phyloP scores from a whole-genome alignment of 2,329 filamentous ascomycete species.

The Ilyonectria mors-panacis region DNA sequence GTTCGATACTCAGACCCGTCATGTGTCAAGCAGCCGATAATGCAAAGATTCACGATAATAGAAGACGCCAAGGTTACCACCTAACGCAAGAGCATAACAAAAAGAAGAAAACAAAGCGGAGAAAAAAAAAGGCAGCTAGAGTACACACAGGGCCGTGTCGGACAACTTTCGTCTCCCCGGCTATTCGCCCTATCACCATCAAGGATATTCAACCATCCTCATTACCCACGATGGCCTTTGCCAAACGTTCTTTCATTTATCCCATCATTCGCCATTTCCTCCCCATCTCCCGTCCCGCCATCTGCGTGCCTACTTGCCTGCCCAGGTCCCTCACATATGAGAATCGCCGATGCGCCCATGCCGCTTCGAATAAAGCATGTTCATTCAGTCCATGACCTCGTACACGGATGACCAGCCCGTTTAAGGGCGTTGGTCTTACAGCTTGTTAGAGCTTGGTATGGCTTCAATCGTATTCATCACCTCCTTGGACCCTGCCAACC shows the following conservation, averaged over 20 bases:
- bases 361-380: constrained; percentile 33
- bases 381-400: constrained; percentile 37
- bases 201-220: constrained; percentile 27
- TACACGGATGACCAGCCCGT: constrained; percentile 27
- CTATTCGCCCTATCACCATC: constrained; percentile 20
- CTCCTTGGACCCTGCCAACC: constrained; percentile 12
- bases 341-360: constrained; percentile 29
- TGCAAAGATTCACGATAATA: constrained; percentile 22
- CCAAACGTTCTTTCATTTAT: constrained; percentile 6
- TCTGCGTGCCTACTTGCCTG: constrained; percentile 9
- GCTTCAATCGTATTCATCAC: constrained; percentile 18
- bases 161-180: constrained; percentile 36
- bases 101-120: constrained; percentile 39
- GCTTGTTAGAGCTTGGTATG: constrained; percentile 20
- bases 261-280: constrained; percentile 5
- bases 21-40: neutral
- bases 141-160: constrained; percentile 44
- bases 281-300: constrained; percentile 3
- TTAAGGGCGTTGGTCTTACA: constrained; percentile 17
- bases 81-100: constrained; percentile 34
- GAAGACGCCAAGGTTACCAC: constrained; percentile 42
- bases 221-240: constrained; percentile 8
- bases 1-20: neutral
- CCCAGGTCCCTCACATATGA: constrained; percentile 18
- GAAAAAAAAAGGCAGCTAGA: constrained; percentile 41